Evolutionary conservation across 106 monocot genomes (phyloP).

Genomic region (Triglochin maritima): DNA sequence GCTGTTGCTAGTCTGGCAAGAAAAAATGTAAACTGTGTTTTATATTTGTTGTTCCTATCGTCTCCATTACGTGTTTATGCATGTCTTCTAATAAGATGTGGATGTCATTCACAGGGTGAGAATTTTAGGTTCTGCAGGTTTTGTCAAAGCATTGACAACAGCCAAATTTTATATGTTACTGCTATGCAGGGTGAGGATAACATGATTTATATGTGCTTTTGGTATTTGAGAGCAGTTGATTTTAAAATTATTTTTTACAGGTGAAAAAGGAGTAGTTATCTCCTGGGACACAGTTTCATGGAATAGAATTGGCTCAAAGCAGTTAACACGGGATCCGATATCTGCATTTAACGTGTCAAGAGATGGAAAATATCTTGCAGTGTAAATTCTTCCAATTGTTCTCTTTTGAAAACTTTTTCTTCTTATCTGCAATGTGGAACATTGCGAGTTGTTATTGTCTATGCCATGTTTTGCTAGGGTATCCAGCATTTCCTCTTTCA

Average conservation of each 20-base stretch:
- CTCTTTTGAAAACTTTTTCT: background rate
- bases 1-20: slow-evolving; percentile 39
- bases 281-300: slow-evolving; percentile 62
- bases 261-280: slow-evolving; percentile 45
- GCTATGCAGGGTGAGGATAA: slow-evolving; percentile 52
- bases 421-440: background rate
- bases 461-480: too few species aligned
- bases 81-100: background rate
- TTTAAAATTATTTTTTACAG: slow-evolving; percentile 31
- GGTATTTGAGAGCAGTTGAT: background rate
- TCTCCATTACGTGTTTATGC: background rate
- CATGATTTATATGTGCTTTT: background rate
- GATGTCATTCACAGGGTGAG: slow-evolving; percentile 53
- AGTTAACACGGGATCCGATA: slow-evolving; percentile 47
- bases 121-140: slow-evolving; percentile 74
- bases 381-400: slow-evolving; percentile 3
- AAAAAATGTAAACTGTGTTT: slow-evolving; percentile 36
- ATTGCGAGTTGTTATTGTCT: too few species aligned
- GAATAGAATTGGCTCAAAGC: slow-evolving; percentile 57
- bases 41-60: background rate
- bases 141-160: slow-evolving; percentile 26
- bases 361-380: slow-evolving; percentile 5
- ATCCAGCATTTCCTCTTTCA: too few species aligned
- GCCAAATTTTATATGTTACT: slow-evolving; percentile 35
- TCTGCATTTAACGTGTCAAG: slow-evolving; percentile 8